Evolutionary conservation across 345 rosid species (phyloP), one percentile per base, ranked within the genome.

Genomic region (Hirschfeldia incana): DNA sequence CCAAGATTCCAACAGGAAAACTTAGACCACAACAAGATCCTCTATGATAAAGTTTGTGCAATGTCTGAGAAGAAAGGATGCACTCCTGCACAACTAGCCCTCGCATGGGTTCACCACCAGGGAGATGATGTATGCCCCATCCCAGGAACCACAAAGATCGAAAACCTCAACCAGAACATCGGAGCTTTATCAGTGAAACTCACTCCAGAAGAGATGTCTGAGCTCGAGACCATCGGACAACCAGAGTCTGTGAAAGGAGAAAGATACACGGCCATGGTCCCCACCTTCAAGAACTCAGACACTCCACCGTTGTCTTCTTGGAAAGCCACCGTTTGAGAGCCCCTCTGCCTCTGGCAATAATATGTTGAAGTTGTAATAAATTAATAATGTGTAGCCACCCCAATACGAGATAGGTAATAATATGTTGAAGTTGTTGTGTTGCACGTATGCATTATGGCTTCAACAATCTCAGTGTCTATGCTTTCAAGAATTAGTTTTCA

Each of bases 61-160:
- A 87, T 89, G n/a, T 86, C 91, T 0, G 70, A 37, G 6, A 86
- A 79, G 81, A 89, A 89, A 64, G 9, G 83, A 0, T 90, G 93
- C 81, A 85, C 87, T 39, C 80, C 90, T 9, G 87, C 86, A 7
- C 93, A 89, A 82, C 85, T 92, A 65, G 94, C 93, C 16, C 76
- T 90, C 0, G 88, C 92, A 13, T 92, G 91, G 97, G 82, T 90
- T 42, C 94, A 88, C 76, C 89, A 84, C 79, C 89, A 84, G 44
- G 91, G 92, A 27, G 80, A 84, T 3, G 93, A 91, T 28, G 88
- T 91, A 0, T 88, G 89, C 12, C 92, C 89, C 58, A 91, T 89
- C 74, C 92, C 91, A 1, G 87, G 88, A 79, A 88, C 92, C 32
- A 81, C 89, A 26, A 87, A 87, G 82, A 81, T 86, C 1, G 85